Conservation (phyloP, 768 basidiomycete species). For the Rickenella mellea region DNA sequence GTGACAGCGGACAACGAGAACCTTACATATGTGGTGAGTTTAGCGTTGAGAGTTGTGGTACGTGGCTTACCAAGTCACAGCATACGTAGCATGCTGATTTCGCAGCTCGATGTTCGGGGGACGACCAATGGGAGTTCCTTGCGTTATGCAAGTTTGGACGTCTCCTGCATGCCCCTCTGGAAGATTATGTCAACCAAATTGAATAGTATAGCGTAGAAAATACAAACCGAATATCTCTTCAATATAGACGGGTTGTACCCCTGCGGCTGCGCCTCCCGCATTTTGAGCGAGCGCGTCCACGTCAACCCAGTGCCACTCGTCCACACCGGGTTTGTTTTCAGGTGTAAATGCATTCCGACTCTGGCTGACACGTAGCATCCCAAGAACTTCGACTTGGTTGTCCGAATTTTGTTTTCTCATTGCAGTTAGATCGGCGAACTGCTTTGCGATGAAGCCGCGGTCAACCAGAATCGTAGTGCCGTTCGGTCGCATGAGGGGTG, state of each 20-base stretch:
- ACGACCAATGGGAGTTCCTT: constrained; percentile 82
- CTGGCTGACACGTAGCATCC: constrained; percentile 79
- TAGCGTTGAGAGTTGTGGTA: not conserved
- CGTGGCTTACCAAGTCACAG: constrained; percentile 74
- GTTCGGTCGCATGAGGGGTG: constrained; percentile 71
- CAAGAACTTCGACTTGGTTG: constrained; percentile 65
- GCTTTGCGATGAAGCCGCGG: constrained; percentile 76
- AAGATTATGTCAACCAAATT: constrained; percentile 3
- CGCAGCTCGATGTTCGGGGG: constrained; percentile 76
- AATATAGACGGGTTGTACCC: constrained; percentile 81
- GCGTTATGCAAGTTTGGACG: constrained; percentile 42
- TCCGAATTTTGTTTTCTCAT: constrained; percentile 7
- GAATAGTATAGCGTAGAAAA: not conserved
- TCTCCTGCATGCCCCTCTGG: constrained; percentile 83
- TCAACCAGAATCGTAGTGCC: constrained; percentile 86
- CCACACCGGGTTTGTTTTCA: constrained; percentile 69
- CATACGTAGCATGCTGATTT: constrained; percentile 92
- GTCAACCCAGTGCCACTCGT: constrained; percentile 92
- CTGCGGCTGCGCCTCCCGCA: constrained; percentile 60
- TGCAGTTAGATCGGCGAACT: constrained; percentile 30
- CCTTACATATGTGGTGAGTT: constrained; percentile 34
- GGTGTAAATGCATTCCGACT: constrained; percentile 77
- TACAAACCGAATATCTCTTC: constrained; percentile 84
- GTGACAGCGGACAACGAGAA: constrained; percentile 84
- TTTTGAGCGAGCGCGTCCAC: constrained; percentile 68